Evolutionary conservation across 768 basidiomycete species (phyloP), one percentile per base, ranked within the genome.

Genomic region (Crassisporium funariophilum): DNA sequence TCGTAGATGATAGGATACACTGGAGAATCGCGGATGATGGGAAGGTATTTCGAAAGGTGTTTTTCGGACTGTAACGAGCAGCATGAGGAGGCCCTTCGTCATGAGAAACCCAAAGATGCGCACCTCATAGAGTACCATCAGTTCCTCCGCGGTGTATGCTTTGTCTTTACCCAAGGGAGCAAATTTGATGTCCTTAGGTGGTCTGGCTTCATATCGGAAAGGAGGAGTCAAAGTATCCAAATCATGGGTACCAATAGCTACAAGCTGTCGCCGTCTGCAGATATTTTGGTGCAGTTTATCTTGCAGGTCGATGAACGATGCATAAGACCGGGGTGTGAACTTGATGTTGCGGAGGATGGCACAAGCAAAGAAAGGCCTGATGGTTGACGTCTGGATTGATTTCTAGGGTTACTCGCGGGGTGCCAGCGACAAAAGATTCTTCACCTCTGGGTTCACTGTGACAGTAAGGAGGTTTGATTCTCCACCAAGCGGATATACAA

Each of bases 1-100:
- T 98, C 95, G 68, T 98, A 98, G 63, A 98, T 97, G 69, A 98
- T 88, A 27, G 97, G 97, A 68, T 98, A 98, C 35, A 97, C 91
- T 7, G 95, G 91, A 11, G 92, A 90, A 62, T 97, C 91, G 22
- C 88, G 84, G 59, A 98, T 92, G 68, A 99, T 97, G 47, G 76
- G 91, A 22, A 99, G 79, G 70, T 91, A 98, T 65, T 78, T 84
- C 27, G 84, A 78, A 19, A 99, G 75, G 64, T 98, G 93, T 68
- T 93, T 91, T 64, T 98, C 97, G 35, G 82, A 83, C 95, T 98
- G 59, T 6, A 22, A 2, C n/a, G n/a, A n/a, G n/a, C n/a, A n/a
- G 23, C 7, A 44, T 21, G 24, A 29, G 16, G 10, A 13, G 4
- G 15, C 13, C 13, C 11, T 17, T 4, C 21, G 4, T 15, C 7